Percentiles rank a stretch among this genome's conserved stretches.
These are phyloP conservation scores for Chaetomium tenue DNA, from an alignment of 495 filamentous ascomycete species.

Conservation along the genomic window DNA sequence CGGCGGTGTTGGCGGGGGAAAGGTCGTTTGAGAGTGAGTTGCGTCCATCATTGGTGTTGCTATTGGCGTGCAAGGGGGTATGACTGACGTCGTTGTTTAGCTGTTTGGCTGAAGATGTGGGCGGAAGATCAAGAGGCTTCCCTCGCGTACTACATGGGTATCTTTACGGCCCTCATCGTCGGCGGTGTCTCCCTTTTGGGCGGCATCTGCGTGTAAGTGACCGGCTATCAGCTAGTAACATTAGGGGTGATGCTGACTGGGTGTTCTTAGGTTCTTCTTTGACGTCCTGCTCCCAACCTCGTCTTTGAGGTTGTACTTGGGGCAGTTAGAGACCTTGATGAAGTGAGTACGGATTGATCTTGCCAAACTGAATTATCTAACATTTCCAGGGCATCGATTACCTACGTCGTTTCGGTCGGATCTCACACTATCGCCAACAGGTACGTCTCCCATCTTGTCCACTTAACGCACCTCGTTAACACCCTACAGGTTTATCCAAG, in stretches of 20 bases:
- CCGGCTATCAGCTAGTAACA: no score
- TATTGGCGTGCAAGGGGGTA: no score
- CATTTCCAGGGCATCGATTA: conserved; percentile 5
- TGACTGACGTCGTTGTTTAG: neutral
- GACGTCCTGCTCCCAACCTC: conserved; percentile 10
- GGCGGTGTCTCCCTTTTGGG: conserved; percentile 13
- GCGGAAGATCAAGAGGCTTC: conserved; percentile 6
- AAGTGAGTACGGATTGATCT: conserved; percentile 3
- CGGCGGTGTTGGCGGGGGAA: conserved; percentile 11
- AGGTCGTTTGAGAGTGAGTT: conserved; percentile 18
- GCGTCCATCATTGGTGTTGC: neutral
- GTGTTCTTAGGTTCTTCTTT: conserved; percentile 8
- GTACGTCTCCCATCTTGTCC: neutral
- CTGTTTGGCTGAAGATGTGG: conserved; percentile 21
- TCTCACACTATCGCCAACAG: conserved; percentile 15
- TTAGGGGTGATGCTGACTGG: neutral
- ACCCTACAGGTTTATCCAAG: conserved; percentile 15
- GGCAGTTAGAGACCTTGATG: conserved; percentile 16
- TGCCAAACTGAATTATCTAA: neutral
- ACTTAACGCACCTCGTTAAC: neutral
- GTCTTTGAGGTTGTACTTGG: conserved; percentile 11
- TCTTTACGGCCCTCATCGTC: conserved; percentile 16
- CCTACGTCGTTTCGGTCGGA: conserved; percentile 14
- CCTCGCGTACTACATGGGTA: conserved; percentile 14
- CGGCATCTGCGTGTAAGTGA: conserved; percentile 9